Base-by-base conservation (phyloP, 2,329 filamentous ascomycete genomes). In the Pseudofabraea citricarpa region DNA sequence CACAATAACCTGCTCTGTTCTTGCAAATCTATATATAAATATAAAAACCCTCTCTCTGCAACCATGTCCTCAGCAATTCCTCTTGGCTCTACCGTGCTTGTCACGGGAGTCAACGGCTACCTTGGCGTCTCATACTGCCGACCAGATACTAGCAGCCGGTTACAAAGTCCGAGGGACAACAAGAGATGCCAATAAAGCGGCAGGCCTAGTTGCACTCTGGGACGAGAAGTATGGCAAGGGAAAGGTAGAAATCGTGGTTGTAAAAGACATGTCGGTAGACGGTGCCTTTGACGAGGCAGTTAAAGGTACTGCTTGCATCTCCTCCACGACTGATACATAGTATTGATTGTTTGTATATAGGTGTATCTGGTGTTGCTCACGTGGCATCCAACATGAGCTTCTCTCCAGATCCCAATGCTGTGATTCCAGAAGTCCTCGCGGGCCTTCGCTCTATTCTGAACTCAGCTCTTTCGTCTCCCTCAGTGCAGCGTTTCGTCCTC, bases 151-250 rank as follows among this genome's bases (percentile, higher is more conserved):
- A 1, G 43, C 51, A 0, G 52, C 51, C 0, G 70, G 69, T 12
- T 71, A 65, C 49, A 61, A 58, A 4, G 70, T 73, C 19, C 66
- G 69, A 6, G 70, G 69, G 1, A 69, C 66, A n/a, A 16, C 26
- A n/a, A 18, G 41, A 10, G 18, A 60, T 36, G 21, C 46, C 0
- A 49, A 55, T 2, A 69, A 65, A 46, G 57, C 53, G 22, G 41
- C 56, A 1, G 68, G 65, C 62, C 33, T 66, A 6, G 41, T 31
- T 1, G 41, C 31, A 2, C 19, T 56, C 1, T 63, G 64, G 13
- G 60, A 61, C 6, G 52, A 61, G 16, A 53, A 58, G n/a, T 61
- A 65, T 41, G 64, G 62, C 1, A 22, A 44, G 1, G 65, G 59
- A 12, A 54, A 50, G 0, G 65, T 71, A 16, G 61, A 66, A 32